Base-by-base conservation (phyloP, 768 basidiomycete genomes). In the Termitomyces sp. region DNA sequence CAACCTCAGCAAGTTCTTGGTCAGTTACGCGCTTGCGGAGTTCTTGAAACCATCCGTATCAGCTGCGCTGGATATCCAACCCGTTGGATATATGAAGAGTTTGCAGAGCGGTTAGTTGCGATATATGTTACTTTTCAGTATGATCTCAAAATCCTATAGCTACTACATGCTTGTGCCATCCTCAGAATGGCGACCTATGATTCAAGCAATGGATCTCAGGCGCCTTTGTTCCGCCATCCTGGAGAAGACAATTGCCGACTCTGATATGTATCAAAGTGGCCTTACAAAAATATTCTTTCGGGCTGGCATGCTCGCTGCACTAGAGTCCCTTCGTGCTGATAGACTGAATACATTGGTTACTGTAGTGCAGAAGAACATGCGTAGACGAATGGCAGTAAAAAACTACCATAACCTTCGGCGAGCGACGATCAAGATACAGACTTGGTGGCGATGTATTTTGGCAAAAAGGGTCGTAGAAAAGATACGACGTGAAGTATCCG, bases 251-350 rank as follows among this genome's bases (percentile, higher is more conserved):
- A 91, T 98, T 67, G 87, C 88, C 37, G 97, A 98, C 61, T 81
- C 87, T 7, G 95, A 98, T 78, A 98, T 96, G 78, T 97, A 94
- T 72, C 97, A 99, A 73, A 86, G 87, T 66, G 97, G 97, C 63
- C 80, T 94, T 28, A 98, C 92, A 27, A 99, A 99, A 75, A 98
- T 99, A 63, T 99, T 99, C 77, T 98, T 99, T 82, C 85, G 97
- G 58, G 95, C 97, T 12, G 97, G 97, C 61, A 98, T 98, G 94
- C 87, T 99, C 54, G 96, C 97, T 27, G 89, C 90, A 6, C 79
- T 99, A 44, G 97, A 99, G 73, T 84, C 91, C 16, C 79, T 95
- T 54, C 90, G 97, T 40, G 86, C 94, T 7, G 86, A 90, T 58
- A 80, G 91, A 57, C 81, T 98, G 52, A 95, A 96, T 67, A 77